Conservation (phyloP, 306 rosid genomes). For the Glycine latifolia region DNA sequence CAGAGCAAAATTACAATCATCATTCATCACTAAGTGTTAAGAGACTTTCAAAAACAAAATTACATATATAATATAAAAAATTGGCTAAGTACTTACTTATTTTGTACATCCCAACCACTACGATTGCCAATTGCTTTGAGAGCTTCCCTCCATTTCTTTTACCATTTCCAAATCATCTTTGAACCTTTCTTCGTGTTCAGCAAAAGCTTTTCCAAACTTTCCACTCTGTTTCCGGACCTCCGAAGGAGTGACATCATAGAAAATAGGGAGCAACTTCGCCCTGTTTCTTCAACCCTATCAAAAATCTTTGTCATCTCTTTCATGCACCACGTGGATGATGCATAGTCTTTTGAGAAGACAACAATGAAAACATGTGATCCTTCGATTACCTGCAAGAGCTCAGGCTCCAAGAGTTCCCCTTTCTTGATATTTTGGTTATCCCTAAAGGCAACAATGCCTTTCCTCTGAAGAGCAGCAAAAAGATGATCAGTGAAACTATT, state of each 20-base stretch:
- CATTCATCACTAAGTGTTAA: too few relatives aligned
- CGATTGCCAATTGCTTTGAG: neutral
- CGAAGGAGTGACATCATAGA: slow-evolving; percentile 42
- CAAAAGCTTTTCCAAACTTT: neutral
- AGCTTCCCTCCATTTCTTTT: slow-evolving; percentile 19
- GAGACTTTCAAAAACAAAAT: too few relatives aligned
- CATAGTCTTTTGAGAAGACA: slow-evolving; percentile 27
- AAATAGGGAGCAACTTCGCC: slow-evolving; percentile 24
- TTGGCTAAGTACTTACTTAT: slow-evolving; percentile 30
- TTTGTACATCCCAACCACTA: slow-evolving; percentile 29
- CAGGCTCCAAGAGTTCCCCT: neutral
- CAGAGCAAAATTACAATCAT: too few relatives aligned
- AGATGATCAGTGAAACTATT: neutral
- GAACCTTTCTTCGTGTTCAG: slow-evolving; percentile 23
- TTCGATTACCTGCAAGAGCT: neutral
- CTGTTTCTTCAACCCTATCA: neutral
- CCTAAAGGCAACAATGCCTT: neutral
- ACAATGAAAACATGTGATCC: neutral
- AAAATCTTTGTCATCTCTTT: slow-evolving; percentile 26
- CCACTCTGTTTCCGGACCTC: slow-evolving; percentile 33
- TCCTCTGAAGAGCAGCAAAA: neutral
- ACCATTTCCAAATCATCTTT: neutral
- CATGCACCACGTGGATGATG: slow-evolving; percentile 48
- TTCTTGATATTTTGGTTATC: neutral
- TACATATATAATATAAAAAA: too few relatives aligned